phyloP scores from a whole-genome alignment of 129 eudicot species.

The Chrysanthemum lavandulifolium region DNA sequence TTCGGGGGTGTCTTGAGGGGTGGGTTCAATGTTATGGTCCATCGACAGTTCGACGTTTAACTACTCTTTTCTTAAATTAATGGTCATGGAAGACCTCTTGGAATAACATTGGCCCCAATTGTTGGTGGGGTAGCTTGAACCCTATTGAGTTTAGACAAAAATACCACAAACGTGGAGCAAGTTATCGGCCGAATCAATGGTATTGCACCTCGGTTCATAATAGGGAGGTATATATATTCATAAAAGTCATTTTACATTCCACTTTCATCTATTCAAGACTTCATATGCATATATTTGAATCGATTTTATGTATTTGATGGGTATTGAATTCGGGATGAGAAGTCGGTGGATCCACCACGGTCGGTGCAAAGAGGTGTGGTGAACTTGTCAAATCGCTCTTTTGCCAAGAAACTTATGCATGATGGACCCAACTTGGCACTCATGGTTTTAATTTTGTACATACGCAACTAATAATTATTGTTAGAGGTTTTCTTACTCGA shows the following conservation, averaged over 20 bases:
- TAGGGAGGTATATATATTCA: slow-evolving; percentile 64
- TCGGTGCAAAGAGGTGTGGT: slow-evolving; percentile 88
- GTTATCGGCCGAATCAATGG: slow-evolving; percentile 65
- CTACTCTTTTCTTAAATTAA: slow-evolving; percentile 21
- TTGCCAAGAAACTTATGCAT: slow-evolving; percentile 90
- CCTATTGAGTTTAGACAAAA: slow-evolving; percentile 75
- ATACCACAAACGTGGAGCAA: slow-evolving; percentile 74
- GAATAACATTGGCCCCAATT: slow-evolving; percentile 74
- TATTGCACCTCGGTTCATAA: slow-evolving; percentile 77
- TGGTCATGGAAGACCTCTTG: slow-evolving; percentile 96
- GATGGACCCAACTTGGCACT: slow-evolving; percentile 99
- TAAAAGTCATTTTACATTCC: neutral
- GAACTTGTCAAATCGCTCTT: slow-evolving; percentile 60
- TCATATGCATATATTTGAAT: neutral
- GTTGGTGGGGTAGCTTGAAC: slow-evolving; percentile 78
- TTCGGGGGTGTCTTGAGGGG: no score
- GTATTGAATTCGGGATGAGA: slow-evolving; percentile 38
- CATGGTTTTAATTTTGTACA: slow-evolving; percentile 68
- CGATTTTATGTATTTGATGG: neutral
- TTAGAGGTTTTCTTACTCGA: neutral
- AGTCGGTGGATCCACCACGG: slow-evolving; percentile 89
- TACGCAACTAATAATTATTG: slow-evolving; percentile 11
- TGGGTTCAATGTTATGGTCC: no score
- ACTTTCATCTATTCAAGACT: neutral
- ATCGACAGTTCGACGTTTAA: no score